Percentiles rank a stretch among this genome's conserved stretches.
Conservation (phyloP, 768 basidiomycete genomes). For the Mycena vulgaris region DNA sequence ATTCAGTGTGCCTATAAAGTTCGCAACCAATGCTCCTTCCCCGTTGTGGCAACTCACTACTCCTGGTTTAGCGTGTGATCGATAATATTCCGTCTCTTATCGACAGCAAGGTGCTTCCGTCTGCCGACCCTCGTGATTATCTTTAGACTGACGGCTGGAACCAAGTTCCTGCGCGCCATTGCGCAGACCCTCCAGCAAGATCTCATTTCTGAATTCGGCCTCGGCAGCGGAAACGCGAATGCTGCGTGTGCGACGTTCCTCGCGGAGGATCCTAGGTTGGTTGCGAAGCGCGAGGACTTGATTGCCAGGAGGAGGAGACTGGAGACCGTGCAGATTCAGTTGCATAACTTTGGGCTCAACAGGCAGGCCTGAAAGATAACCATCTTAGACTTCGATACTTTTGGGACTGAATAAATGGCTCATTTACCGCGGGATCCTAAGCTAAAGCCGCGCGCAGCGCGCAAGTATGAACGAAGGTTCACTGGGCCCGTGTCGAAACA, state of each 20-base stretch:
- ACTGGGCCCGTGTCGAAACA: too few species aligned
- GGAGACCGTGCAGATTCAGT: slow-evolving; percentile 56
- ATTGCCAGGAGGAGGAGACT: slow-evolving; percentile 52
- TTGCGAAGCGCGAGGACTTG: slow-evolving; percentile 53
- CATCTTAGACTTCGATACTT: too few species aligned
- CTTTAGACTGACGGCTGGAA: slow-evolving; percentile 1
- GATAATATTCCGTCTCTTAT: slow-evolving; percentile 49
- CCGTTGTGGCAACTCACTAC: neutral
- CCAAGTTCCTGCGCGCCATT: slow-evolving; percentile 52
- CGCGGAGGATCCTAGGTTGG: slow-evolving; percentile 60
- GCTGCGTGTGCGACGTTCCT: slow-evolving; percentile 59
- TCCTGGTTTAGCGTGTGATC: slow-evolving; percentile 54
- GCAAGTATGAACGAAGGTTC: too few species aligned
- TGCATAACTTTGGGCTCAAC: slow-evolving; percentile 46
- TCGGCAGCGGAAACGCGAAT: slow-evolving; percentile 52
- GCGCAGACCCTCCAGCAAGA: slow-evolving; percentile 49
- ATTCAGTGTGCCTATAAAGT: slow-evolving; percentile 56
- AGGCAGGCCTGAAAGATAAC: slow-evolving; percentile 2
- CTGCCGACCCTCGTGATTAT: slow-evolving; percentile 39
- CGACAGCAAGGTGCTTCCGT: slow-evolving; percentile 43
- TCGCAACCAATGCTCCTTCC: slow-evolving; percentile 1
- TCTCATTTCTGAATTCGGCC: slow-evolving; percentile 53
- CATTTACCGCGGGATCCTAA: too few species aligned
- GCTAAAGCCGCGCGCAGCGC: too few species aligned
- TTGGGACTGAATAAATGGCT: too few species aligned